A percentile compares a stretch with the other conserved stretches of the same genome.
phyloP scores from a whole-genome alignment of 805 yeast species.

The Brettanomyces bruxellensis region DNA sequence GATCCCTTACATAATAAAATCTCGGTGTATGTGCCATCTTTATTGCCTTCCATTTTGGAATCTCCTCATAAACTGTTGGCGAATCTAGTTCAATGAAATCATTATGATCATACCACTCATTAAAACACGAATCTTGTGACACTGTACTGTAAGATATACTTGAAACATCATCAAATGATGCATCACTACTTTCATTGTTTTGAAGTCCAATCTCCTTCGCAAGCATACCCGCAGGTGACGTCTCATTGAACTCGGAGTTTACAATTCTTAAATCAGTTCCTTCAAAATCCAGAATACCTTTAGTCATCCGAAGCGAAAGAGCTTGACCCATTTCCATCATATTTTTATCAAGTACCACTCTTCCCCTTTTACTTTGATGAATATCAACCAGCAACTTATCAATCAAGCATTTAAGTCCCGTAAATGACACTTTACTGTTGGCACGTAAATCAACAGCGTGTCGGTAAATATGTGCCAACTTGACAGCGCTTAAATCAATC shows the following conservation, averaged over 20 bases:
- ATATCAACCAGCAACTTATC: slow-evolving; percentile 51
- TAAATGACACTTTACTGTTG: slow-evolving; percentile 38
- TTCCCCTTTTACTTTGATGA: slow-evolving; percentile 49
- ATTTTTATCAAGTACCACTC: slow-evolving; percentile 23
- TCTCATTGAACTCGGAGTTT: slow-evolving; percentile 54
- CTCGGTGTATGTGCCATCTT: slow-evolving; percentile 51
- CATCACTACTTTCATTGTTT: slow-evolving; percentile 5
- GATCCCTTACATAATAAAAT: slow-evolving; percentile 52
- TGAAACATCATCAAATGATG: slow-evolving; percentile 13
- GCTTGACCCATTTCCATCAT: slow-evolving; percentile 35
- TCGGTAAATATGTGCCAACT: slow-evolving; percentile 62
- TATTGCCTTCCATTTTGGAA: slow-evolving; percentile 35
- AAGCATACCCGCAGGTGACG: slow-evolving; percentile 35
- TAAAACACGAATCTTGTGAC: slow-evolving; percentile 7
- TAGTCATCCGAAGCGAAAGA: slow-evolving; percentile 49
- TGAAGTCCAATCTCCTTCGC: slow-evolving; percentile 24
- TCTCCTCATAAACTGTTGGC: slow-evolving; percentile 24
- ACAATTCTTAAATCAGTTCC: slow-evolving; percentile 63
- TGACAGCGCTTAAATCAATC: slow-evolving; percentile 64
- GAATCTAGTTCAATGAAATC: slow-evolving; percentile 69
- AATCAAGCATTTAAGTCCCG: slow-evolving; percentile 64
- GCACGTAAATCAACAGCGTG: slow-evolving; percentile 32
- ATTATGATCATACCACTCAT: slow-evolving; percentile 61
- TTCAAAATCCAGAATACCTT: slow-evolving; percentile 63
- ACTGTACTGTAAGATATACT: slow-evolving; percentile 10